Evolutionary conservation across 441 rosid genomes (phyloP).

Genomic region (Populus hybrid): DNA sequence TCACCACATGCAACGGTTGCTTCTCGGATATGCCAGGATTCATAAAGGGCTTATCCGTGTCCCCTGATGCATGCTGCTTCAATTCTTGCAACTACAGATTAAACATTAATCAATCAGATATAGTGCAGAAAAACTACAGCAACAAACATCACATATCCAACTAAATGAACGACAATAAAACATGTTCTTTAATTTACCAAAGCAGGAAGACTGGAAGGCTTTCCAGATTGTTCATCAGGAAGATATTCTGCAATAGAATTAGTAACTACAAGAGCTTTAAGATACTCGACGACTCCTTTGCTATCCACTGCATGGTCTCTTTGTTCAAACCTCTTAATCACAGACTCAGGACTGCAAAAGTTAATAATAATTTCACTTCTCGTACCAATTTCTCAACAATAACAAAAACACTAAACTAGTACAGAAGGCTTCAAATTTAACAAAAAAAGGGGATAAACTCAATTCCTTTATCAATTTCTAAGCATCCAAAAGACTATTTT

Average conservation of each 20-base stretch:
- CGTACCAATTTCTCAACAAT: neutral
- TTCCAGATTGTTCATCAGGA: slow-evolving; percentile 82
- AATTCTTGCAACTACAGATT: slow-evolving; percentile 76
- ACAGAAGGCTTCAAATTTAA: neutral
- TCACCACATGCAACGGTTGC: slow-evolving; percentile 92
- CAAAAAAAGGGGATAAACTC: neutral
- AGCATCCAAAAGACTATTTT: neutral
- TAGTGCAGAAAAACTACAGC: neutral
- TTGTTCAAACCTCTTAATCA: too few relatives aligned
- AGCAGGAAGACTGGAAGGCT: slow-evolving; percentile 77
- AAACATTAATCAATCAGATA: slow-evolving; percentile 18
- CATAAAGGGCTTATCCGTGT: slow-evolving; percentile 58
- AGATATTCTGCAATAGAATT: slow-evolving; percentile 82
- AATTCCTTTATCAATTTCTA: neutral
- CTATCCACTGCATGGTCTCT: too few relatives aligned
- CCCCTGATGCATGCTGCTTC: slow-evolving; percentile 82
- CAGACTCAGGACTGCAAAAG: slow-evolving; percentile 73
- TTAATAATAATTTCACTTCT: neutral
- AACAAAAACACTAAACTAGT: neutral
- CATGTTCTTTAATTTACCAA: slow-evolving; percentile 43
- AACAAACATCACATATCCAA: neutral
- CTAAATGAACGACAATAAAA: neutral
- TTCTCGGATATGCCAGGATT: slow-evolving; percentile 89
- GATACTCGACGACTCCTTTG: slow-evolving; percentile 84
- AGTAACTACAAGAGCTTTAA: slow-evolving; percentile 75